Evolutionary conservation across 208 protist genomes (phyloP), one percentile per base, ranked within the genome.

Genomic region (Acanthamoeba royreba): DNA sequence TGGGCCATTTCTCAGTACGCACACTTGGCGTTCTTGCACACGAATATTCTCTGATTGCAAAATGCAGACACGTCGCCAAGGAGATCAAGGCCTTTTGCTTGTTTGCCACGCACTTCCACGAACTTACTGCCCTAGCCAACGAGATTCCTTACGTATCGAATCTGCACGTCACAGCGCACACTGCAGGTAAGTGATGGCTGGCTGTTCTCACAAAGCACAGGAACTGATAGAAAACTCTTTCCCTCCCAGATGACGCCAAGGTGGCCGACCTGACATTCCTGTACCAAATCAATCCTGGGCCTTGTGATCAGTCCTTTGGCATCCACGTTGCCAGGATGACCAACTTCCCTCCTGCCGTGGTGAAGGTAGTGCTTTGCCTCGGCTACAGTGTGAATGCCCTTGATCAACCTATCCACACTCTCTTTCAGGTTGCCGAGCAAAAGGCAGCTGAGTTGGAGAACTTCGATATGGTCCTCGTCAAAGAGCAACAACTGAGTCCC

Each of bases 101-200:
- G 72, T 99, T 99, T 96, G 99, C 99, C 22, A 99, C 99, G 19
- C 99, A 99, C 96, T 99, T 99, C 95, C 99, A 99, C 95, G 99
- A 99, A 97, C 97, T 99, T 38, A 99, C 99, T 19, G 97, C 97
- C 55, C 96, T 99, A 0, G 69, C 66, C 7, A 77, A 96, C 13
- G 15, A 91, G 22, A 25, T 97, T 0, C 89, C 95, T 2, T n/a
- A 69, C 15, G 97, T 98, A 31, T 86, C 92, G 43, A 99, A 99
- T 85, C 46, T 95, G 2, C 98, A 98, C 92, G 98, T 98, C 17
- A 96, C 96, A 2, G 98, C 98, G 13, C 92, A 95, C 40, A 96
- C 94, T 40, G 63, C 4, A 35, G 13, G 69, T 85, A n/a, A 35
- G 93, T 25, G n/a, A 38, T 43, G 49, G 4, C 35, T 58, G 19